Conservation (phyloP, 139 green algal genomes). For the Coccomyxa sp. region DNA sequence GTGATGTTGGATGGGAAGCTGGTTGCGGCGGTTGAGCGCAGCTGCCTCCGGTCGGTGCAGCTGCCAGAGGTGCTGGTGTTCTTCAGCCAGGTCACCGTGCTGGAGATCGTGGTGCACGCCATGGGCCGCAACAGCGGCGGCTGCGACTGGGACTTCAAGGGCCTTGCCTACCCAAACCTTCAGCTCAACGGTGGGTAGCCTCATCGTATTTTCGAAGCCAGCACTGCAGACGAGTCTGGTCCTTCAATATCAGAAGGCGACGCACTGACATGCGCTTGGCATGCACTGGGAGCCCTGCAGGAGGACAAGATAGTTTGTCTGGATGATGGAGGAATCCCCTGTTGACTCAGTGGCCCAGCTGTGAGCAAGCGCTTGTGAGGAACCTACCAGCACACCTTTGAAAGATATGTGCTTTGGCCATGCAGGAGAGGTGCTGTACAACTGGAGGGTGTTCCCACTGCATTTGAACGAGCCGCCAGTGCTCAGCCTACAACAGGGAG, state of each 20-base stretch:
- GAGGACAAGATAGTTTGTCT: too few relatives aligned
- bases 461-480: background rate
- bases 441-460: slow-evolving; percentile 40
- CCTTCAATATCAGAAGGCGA: too few relatives aligned
- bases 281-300: too few relatives aligned
- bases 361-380: background rate
- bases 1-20: slow-evolving; percentile 30
- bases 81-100: background rate
- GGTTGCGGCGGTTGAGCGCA: slow-evolving; percentile 18
- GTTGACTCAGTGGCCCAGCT: background rate
- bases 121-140: slow-evolving; percentile 50
- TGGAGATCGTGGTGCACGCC: slow-evolving; percentile 52
- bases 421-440: slow-evolving; percentile 18
- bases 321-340: too few relatives aligned
- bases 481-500: background rate
- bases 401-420: background rate
- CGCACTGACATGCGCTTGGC: too few relatives aligned
- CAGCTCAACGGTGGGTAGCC: slow-evolving; percentile 42
- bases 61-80: slow-evolving; percentile 15
- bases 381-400: too few relatives aligned
- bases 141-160: slow-evolving; percentile 46
- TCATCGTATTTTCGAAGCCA: too few relatives aligned
- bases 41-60: slow-evolving; percentile 1
- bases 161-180: slow-evolving; percentile 33
- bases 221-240: too few relatives aligned